Evolutionary conservation across 2,329 filamentous ascomycete species (phyloP).

Genomic region (Corinectria fuckeliana): DNA sequence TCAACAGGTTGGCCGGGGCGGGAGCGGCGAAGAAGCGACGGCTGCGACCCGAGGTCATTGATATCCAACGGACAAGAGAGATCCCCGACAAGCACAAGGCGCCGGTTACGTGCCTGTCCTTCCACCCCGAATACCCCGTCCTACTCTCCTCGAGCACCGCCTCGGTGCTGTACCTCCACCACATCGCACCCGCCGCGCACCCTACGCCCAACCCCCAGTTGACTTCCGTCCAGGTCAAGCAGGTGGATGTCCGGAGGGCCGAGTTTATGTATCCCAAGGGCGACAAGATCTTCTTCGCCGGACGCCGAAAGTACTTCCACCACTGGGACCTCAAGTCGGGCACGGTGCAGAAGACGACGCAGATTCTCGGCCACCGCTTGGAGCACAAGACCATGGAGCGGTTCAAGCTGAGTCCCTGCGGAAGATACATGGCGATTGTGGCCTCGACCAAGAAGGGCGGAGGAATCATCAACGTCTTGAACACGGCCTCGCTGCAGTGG

Average conservation of each 20-base stretch:
- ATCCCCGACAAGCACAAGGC: constrained; percentile 80
- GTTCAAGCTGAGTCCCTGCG: constrained; percentile 87
- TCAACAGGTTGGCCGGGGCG: constrained; percentile 67
- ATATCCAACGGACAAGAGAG: constrained; percentile 89
- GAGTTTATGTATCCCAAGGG: constrained; percentile 77
- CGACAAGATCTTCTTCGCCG: constrained; percentile 85
- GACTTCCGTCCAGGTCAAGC: constrained; percentile 85
- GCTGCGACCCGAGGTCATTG: constrained; percentile 84
- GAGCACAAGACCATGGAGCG: constrained; percentile 91
- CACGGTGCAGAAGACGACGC: constrained; percentile 79
- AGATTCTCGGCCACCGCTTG: constrained; percentile 75
- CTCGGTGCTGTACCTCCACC: constrained; percentile 86
- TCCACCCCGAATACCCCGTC: constrained; percentile 88
- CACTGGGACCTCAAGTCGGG: constrained; percentile 89
- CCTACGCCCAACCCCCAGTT: constrained; percentile 86
- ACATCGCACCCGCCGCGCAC: constrained; percentile 77
- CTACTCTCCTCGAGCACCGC: constrained; percentile 88
- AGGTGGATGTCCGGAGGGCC: constrained; percentile 83
- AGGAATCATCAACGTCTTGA: constrained; percentile 85
- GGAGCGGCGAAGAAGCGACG: constrained; percentile 67
- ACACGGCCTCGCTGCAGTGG: constrained; percentile 85
- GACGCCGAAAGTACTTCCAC: constrained; percentile 90
- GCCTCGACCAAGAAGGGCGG: constrained; percentile 84
- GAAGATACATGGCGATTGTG: constrained; percentile 82
- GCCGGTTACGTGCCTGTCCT: constrained; percentile 81